Conservation (phyloP, 208 protist genomes). For the Entamoeba dispar region DNA sequence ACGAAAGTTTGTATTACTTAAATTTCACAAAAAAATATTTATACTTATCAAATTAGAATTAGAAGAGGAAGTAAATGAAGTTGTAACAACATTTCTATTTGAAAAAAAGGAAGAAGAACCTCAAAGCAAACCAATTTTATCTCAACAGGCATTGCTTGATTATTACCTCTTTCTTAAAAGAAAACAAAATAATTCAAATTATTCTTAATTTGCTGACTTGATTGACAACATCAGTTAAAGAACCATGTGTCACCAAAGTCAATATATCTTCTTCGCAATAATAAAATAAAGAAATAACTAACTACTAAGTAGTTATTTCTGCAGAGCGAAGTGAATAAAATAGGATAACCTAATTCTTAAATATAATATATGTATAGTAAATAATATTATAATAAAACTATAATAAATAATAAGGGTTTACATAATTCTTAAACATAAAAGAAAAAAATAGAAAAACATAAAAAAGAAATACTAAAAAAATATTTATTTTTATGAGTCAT, state of each 20-base stretch:
- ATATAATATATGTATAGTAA: too few relatives aligned
- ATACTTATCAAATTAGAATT: neutral
- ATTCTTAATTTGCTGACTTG: neutral
- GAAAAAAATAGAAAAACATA: neutral
- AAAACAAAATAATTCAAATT: neutral
- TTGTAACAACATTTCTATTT: neutral
- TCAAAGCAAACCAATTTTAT: too few relatives aligned
- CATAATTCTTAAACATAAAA: neutral
- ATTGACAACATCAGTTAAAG: neutral
- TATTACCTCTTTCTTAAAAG: neutral
- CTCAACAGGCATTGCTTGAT: too few relatives aligned
- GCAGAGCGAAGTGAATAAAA: too few relatives aligned
- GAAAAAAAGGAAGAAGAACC: neutral
- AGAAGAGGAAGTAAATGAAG: neutral
- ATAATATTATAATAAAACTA: too few relatives aligned
- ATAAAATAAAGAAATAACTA: too few relatives aligned
- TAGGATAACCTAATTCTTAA: too few relatives aligned
- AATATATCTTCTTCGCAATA: neutral
- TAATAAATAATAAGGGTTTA: neutral
- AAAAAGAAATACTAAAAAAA: neutral
- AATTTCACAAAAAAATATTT: neutral
- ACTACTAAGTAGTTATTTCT: too few relatives aligned
- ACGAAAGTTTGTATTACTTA: neutral
- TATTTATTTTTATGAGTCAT: too few relatives aligned
- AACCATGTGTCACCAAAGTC: neutral